These are phyloP conservation scores for Yamadazyma dendronema DNA, from an alignment of 1,139 yeast genomes.

Conservation along the genomic window DNA sequence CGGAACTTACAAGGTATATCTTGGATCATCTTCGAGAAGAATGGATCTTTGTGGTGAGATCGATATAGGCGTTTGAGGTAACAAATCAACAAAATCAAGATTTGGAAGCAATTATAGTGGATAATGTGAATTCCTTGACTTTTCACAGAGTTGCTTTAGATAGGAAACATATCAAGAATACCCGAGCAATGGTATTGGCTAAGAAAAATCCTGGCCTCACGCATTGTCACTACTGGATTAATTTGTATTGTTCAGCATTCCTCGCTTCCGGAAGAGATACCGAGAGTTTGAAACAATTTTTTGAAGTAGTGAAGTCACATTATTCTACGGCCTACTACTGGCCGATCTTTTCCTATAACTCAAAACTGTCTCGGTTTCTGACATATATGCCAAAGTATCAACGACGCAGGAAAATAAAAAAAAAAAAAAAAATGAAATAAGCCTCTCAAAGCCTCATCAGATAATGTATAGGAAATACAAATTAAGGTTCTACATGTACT, in stretches of 20 bases:
- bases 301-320: no score
- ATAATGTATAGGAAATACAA: neutral
- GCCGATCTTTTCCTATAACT: neutral
- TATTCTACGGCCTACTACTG: neutral
- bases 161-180: neutral
- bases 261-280: no score
- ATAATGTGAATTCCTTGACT: neutral
- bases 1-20: constrained; percentile 54
- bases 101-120: neutral
- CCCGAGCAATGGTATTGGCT: neutral
- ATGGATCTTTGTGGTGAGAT: constrained; percentile 49
- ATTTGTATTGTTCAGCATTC: no score
- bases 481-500: neutral
- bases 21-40: constrained; percentile 54
- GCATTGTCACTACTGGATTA: no score
- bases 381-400: neutral
- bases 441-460: neutral
- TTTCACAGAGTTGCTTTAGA: neutral
- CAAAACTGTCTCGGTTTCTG: neutral
- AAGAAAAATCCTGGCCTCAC: no score
- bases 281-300: no score
- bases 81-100: neutral
- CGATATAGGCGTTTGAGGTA: constrained; percentile 32
- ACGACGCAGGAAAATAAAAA: neutral
- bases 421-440: no score